These are phyloP conservation scores for Diaporthe sp. DNA, from an alignment of 2,329 filamentous ascomycete genomes.

Conservation along the genomic window DNA sequence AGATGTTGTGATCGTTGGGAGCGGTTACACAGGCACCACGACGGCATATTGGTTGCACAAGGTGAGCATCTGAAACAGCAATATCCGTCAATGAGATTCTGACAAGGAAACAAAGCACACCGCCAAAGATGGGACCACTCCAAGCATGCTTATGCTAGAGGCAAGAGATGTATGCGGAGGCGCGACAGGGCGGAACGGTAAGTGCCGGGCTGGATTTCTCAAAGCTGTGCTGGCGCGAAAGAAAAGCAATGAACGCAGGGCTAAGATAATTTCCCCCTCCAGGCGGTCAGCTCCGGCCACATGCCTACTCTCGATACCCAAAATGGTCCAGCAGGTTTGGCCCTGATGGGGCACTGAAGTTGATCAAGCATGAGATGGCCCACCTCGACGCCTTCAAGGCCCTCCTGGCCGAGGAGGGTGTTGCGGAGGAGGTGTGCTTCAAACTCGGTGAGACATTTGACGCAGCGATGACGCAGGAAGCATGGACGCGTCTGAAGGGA, in stretches of 20 bases:
- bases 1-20: conserved; percentile 44
- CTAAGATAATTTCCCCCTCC: not conserved
- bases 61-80: not conserved
- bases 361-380: conserved; percentile 47
- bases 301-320: conserved; percentile 48
- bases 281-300: conserved; percentile 42
- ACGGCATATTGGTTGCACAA: conserved; percentile 47
- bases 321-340: conserved; percentile 46
- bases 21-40: conserved; percentile 44
- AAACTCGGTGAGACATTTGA: conserved; percentile 49
- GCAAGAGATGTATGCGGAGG: conserved; percentile 42
- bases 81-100: not conserved
- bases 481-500: conserved; percentile 45
- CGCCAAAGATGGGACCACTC: conserved; percentile 34
- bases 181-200: conserved; percentile 44
- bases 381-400: conserved; percentile 43
- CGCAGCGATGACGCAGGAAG: conserved; percentile 49
- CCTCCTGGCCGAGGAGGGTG: conserved; percentile 39
- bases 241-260: not conserved
- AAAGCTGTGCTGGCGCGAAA: too few relatives aligned
- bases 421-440: conserved; percentile 47
- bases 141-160: conserved; percentile 40
- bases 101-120: conserved; percentile 37
- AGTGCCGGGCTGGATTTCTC: conserved; percentile 27
- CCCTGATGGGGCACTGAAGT: conserved; percentile 45